phyloP scores from a whole-genome alignment of 441 rosid species.

The Gossypium gossypioides region DNA sequence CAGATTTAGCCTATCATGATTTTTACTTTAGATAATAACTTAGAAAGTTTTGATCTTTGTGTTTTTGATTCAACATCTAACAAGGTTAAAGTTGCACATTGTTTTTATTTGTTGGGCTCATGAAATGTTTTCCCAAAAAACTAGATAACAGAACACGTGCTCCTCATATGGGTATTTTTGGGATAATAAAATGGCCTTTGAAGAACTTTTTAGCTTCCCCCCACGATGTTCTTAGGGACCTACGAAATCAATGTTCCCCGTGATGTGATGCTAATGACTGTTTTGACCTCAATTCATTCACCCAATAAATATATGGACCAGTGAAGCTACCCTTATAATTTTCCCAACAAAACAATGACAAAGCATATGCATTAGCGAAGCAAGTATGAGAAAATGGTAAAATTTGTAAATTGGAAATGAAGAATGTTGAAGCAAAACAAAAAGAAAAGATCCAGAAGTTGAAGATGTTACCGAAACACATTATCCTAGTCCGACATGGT shows the following conservation, averaged over 20 bases:
- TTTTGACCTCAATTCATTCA: not conserved
- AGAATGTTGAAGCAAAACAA: not conserved
- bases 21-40: not conserved
- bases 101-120: not conserved
- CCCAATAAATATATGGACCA: not conserved
- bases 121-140: not conserved
- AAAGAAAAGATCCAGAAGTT: not conserved
- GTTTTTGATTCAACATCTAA: not conserved
- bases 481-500: slow-evolving; percentile 90
- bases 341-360: not conserved
- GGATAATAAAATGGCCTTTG: not conserved
- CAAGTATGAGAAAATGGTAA: not conserved
- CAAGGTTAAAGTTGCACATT: not conserved
- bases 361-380: not conserved
- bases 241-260: not conserved
- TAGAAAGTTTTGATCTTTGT: not conserved
- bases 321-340: not conserved
- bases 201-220: not conserved
- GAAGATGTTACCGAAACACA: slow-evolving; percentile 57
- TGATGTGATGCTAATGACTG: not conserved
- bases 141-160: not conserved
- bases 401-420: not conserved
- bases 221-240: not conserved
- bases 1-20: not conserved
- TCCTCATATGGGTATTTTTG: not conserved